Conservation (phyloP, 2,329 filamentous ascomycete species). For the Colletotrichum siamense region DNA sequence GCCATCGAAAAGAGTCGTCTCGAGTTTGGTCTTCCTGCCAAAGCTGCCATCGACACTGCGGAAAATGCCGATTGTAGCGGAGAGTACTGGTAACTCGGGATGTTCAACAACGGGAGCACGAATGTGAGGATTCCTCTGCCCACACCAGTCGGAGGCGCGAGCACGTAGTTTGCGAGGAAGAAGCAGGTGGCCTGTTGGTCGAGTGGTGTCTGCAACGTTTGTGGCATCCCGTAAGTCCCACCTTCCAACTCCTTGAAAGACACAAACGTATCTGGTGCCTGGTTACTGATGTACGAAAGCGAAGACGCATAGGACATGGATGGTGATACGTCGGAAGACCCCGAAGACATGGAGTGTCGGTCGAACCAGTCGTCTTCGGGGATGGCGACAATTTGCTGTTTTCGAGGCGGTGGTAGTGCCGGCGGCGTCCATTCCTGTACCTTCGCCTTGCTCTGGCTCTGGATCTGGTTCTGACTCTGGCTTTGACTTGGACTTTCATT, state of each 20-base stretch:
- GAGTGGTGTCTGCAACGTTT: slow-evolving; percentile 24
- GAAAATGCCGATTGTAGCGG: slow-evolving; percentile 27
- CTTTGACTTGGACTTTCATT: background rate
- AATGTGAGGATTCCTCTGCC: slow-evolving; percentile 26
- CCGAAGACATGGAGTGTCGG: slow-evolving; percentile 5
- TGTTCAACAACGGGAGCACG: slow-evolving; percentile 24
- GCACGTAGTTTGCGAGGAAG: slow-evolving; percentile 28
- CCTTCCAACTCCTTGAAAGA: slow-evolving; percentile 15
- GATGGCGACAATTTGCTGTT: slow-evolving; percentile 10
- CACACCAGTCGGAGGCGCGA: slow-evolving; percentile 23
- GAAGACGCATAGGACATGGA: slow-evolving; percentile 18
- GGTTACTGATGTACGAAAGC: slow-evolving; percentile 15
- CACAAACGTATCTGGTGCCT: slow-evolving; percentile 3
- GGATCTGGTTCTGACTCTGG: background rate
- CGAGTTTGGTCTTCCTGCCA: slow-evolving; percentile 28
- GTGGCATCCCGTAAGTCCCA: slow-evolving; percentile 11
- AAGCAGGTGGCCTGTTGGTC: slow-evolving; percentile 29
- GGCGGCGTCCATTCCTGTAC: slow-evolving; percentile 17
- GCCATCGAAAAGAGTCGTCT: slow-evolving; percentile 23
- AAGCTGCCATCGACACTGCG: slow-evolving; percentile 26
- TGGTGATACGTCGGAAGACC: slow-evolving; percentile 14
- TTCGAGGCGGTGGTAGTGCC: background rate
- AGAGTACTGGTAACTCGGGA: slow-evolving; percentile 21
- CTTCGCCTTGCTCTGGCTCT: background rate
- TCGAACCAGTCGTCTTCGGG: slow-evolving; percentile 17